Evolutionary conservation across 495 filamentous ascomycete species (phyloP).

Genomic region (Podospora anserina): DNA sequence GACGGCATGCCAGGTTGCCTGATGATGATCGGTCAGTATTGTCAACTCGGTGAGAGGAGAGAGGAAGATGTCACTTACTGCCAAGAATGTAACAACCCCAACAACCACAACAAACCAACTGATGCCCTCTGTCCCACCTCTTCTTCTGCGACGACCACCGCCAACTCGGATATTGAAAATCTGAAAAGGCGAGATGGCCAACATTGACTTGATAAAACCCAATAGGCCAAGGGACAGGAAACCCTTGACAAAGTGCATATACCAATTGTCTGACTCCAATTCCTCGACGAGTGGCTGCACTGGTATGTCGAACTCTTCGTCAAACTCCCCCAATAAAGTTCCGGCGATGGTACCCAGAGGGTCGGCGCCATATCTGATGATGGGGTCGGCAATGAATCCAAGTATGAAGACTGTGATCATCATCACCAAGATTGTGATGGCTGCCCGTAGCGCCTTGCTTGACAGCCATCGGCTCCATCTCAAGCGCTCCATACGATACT

Average conservation of each 20-base stretch:
- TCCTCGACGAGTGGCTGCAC: constrained; percentile 33
- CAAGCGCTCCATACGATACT: constrained; percentile 77
- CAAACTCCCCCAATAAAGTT: constrained; percentile 38
- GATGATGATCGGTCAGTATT: constrained; percentile 24
- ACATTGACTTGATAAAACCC: constrained; percentile 77
- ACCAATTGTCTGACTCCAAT: constrained; percentile 59
- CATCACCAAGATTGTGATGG: constrained; percentile 67
- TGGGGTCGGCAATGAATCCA: constrained; percentile 89
- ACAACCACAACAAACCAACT: constrained; percentile 75
- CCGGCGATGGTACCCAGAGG: constrained; percentile 53
- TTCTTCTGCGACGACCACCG: constrained; percentile 47
- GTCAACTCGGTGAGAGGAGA: constrained; percentile 8
- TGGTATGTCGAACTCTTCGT: constrained; percentile 38
- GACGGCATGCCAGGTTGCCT: constrained; percentile 80
- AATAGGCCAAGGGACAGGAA: constrained; percentile 78
- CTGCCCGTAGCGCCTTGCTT: constrained; percentile 60
- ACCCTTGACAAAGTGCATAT: constrained; percentile 83
- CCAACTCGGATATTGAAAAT: constrained; percentile 68
- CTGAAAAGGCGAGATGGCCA: constrained; percentile 69
- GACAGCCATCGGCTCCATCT: constrained; percentile 70
- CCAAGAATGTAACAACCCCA: constrained; percentile 77
- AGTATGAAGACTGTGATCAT: constrained; percentile 68
- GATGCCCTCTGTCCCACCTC: constrained; percentile 62
- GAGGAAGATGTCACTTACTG: constrained; percentile 52
- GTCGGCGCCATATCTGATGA: constrained; percentile 84